phyloP scores from a whole-genome alignment of 1,284 basidiomycete species.

The Irpex lacteus region DNA sequence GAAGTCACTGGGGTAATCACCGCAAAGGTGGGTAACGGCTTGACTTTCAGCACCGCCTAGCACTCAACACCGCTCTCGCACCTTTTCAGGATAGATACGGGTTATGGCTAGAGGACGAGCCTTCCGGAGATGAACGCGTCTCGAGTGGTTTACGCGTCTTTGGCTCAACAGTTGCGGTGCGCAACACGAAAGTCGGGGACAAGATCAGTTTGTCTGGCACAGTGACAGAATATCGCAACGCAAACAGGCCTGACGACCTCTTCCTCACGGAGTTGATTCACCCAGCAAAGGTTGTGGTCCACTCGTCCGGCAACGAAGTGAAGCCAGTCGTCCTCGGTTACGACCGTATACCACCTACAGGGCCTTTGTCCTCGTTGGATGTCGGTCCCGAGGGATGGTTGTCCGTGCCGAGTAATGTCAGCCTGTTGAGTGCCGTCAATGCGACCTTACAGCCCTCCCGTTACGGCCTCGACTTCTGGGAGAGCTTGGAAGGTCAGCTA shows the following conservation, averaged over 20 bases:
- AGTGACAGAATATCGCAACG: conserved; percentile 51
- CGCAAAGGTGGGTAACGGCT: conserved; percentile 25
- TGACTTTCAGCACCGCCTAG: too few relatives aligned
- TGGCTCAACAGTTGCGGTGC: conserved; percentile 35
- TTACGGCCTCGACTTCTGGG: conserved; percentile 65
- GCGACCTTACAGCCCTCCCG: conserved; percentile 45
- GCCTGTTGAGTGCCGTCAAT: conserved; percentile 43
- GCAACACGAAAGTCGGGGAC: conserved; percentile 47
- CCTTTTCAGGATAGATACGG: conserved; percentile 41
- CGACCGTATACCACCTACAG: conserved; percentile 53
- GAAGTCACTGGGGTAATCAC: conserved; percentile 53
- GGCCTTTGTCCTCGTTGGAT: conserved; percentile 48
- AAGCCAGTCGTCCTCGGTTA: conserved; percentile 49
- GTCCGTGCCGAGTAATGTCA: conserved; percentile 54
- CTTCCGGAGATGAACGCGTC: conserved; percentile 41
- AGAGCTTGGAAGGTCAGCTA: conserved; percentile 58
- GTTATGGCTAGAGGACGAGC: conserved; percentile 52
- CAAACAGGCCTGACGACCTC: conserved; percentile 41
- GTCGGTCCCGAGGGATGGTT: conserved; percentile 52
- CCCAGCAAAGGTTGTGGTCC: conserved; percentile 41
- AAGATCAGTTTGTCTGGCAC: conserved; percentile 43
- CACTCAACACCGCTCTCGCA: neutral
- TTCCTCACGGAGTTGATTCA: conserved; percentile 48
- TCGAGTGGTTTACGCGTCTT: conserved; percentile 56
- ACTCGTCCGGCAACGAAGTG: conserved; percentile 47